Evolutionary conservation across 768 basidiomycete species (phyloP).

Genomic region (Serendipita vermifera): DNA sequence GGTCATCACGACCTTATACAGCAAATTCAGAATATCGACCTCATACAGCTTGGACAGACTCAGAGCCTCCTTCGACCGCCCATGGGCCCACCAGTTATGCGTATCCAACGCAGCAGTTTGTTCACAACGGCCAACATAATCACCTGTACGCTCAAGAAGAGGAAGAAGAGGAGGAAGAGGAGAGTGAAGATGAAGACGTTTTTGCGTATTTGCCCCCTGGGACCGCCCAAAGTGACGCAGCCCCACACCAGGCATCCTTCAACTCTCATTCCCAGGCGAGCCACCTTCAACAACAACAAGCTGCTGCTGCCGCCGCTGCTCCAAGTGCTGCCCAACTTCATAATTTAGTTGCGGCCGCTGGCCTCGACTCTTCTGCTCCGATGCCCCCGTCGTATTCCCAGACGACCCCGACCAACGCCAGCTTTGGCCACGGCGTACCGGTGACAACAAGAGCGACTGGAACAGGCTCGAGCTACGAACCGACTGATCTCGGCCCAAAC

Average conservation of each 20-base stretch:
- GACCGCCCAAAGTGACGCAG: slow-evolving; percentile 2
- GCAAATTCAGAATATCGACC: not conserved
- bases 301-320: not conserved
- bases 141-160: not conserved
- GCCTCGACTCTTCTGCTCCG: not conserved
- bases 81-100: not conserved
- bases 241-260: not conserved
- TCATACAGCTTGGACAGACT: slow-evolving; percentile 6
- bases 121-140: not conserved
- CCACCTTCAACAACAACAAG: not conserved
- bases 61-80: not conserved
- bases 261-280: not conserved
- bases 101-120: slow-evolving; percentile 7
- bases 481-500: not conserved
- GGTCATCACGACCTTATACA: slow-evolving; percentile 2
- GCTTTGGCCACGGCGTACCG: not conserved
- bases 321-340: not conserved
- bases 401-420: not conserved
- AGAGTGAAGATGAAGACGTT: slow-evolving; percentile 6
- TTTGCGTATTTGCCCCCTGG: slow-evolving; percentile 11
- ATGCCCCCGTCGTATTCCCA: not conserved
- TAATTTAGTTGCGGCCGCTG: not conserved
- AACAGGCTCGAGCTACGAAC: not conserved
- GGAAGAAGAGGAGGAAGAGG: slow-evolving; percentile 7
- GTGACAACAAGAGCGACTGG: not conserved